Conservation (phyloP, 768 basidiomycete genomes). For the Leccinum subgranulosum region DNA sequence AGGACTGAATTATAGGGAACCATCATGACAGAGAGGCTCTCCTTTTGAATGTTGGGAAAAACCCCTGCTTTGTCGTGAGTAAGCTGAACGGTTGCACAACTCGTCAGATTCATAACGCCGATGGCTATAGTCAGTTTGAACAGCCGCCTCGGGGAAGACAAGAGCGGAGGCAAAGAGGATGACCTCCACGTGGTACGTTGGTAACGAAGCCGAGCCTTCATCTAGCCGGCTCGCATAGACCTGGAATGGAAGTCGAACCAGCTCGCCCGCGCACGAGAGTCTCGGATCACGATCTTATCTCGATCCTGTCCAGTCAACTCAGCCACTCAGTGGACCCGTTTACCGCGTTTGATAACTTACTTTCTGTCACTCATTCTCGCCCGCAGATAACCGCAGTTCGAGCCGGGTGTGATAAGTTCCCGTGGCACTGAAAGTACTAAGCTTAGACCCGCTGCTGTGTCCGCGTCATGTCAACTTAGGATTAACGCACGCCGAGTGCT, state of each 20-base stretch:
- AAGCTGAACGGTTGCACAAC: not conserved
- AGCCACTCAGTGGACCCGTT: too few relatives aligned
- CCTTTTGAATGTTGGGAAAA: conserved; percentile 13
- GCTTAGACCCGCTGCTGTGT: not conserved
- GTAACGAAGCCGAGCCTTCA: not conserved
- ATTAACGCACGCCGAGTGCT: not conserved
- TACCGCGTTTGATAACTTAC: too few relatives aligned
- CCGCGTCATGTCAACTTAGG: not conserved
- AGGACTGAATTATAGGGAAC: not conserved
- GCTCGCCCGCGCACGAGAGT: conserved; percentile 3
- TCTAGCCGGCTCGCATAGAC: not conserved
- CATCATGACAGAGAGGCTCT: not conserved
- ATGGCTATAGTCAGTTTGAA: not conserved
- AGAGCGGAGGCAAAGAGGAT: not conserved
- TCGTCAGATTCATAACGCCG: not conserved
- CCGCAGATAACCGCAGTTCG: not conserved
- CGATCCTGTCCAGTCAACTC: not conserved
- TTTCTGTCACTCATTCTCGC: not conserved
- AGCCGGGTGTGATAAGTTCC: not conserved
- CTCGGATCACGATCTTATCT: not conserved
- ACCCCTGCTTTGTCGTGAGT: not conserved
- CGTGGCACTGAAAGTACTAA: not conserved
- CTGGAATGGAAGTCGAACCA: conserved; percentile 12
- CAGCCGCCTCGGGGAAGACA: not conserved
- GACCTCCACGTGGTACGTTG: not conserved